phyloP scores from a whole-genome alignment of 352 stramenopile species.

The Phytophthora tentaculata region DNA sequence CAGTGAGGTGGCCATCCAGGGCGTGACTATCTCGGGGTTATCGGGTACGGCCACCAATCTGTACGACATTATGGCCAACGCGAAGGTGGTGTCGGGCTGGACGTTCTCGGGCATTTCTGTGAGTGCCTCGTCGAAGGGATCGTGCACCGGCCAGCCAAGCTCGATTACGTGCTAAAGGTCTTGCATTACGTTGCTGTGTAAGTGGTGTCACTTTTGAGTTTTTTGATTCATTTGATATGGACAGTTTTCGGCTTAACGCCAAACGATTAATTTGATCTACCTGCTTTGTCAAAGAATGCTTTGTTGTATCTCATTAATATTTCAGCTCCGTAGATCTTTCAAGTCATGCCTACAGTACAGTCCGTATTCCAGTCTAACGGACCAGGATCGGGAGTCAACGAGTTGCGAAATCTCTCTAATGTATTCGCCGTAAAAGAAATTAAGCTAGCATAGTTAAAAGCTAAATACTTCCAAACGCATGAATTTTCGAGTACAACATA shows the following conservation, averaged over 20 bases:
- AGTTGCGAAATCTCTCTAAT: too few species aligned
- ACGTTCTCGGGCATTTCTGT: not conserved
- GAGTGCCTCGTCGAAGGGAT: slow-evolving; percentile 9
- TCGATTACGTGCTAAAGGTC: slow-evolving; percentile 19
- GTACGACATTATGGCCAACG: slow-evolving; percentile 27
- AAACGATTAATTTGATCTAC: not conserved
- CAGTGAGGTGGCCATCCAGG: slow-evolving; percentile 17
- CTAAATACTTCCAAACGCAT: too few species aligned
- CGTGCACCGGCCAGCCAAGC: slow-evolving; percentile 24
- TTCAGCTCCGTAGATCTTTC: not conserved
- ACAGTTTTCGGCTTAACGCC: not conserved
- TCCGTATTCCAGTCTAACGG: too few species aligned
- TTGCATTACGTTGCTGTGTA: not conserved
- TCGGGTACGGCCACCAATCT: slow-evolving; percentile 28
- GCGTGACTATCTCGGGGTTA: slow-evolving; percentile 21
- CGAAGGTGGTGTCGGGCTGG: not conserved
- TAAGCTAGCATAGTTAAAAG: too few species aligned
- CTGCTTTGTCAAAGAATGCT: not conserved
- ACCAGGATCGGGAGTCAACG: too few species aligned
- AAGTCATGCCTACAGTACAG: too few species aligned
- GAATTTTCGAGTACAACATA: too few species aligned
- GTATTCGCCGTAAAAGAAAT: too few species aligned
- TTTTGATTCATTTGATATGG: not conserved
- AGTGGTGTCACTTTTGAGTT: not conserved
- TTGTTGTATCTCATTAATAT: not conserved